These are phyloP conservation scores for Erodium texanum DNA, from an alignment of 441 rosid genomes.

Conservation along the genomic window DNA sequence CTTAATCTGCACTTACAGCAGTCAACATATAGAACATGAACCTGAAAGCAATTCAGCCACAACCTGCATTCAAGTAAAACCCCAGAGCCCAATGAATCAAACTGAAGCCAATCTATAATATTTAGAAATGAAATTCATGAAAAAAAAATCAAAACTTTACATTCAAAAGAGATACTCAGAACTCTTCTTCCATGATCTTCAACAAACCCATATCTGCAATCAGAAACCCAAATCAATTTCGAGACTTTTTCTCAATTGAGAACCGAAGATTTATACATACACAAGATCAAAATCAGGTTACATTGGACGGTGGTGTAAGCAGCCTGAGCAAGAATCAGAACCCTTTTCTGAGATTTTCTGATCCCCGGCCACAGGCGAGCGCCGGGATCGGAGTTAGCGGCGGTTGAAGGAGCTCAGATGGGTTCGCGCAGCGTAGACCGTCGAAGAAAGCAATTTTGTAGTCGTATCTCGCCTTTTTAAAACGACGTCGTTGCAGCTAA, in stretches of 20 bases:
- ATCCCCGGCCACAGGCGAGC: slow-evolving; percentile 18
- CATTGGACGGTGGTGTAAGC: slow-evolving; percentile 87
- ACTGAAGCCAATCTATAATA: too few relatives aligned
- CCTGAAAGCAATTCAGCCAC: too few relatives aligned
- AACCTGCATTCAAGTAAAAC: too few relatives aligned
- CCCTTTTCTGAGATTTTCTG: slow-evolving; percentile 14
- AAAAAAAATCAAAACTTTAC: too few relatives aligned
- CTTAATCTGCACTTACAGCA: slow-evolving; percentile 67
- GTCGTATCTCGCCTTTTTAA: not conserved
- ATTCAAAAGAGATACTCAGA: too few relatives aligned
- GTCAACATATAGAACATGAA: too few relatives aligned
- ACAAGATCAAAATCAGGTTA: slow-evolving; percentile 17
- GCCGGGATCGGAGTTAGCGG: not conserved
- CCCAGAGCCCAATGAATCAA: too few relatives aligned
- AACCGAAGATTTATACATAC: not conserved
- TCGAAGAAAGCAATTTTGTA: not conserved
- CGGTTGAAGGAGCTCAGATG: not conserved
- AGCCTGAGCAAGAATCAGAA: slow-evolving; percentile 52
- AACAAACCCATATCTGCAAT: slow-evolving; percentile 57
- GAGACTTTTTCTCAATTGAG: not conserved
- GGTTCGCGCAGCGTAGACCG: slow-evolving; percentile 1
- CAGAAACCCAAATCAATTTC: not conserved
- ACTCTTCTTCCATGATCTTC: too few relatives aligned
- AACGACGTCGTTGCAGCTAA: not conserved
- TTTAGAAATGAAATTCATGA: too few relatives aligned